A percentile compares a stretch with the other conserved stretches of the same genome.
These are phyloP conservation scores for Nemania bipapillata DNA, from an alignment of 2,329 filamentous ascomycete genomes.

Conservation along the genomic window DNA sequence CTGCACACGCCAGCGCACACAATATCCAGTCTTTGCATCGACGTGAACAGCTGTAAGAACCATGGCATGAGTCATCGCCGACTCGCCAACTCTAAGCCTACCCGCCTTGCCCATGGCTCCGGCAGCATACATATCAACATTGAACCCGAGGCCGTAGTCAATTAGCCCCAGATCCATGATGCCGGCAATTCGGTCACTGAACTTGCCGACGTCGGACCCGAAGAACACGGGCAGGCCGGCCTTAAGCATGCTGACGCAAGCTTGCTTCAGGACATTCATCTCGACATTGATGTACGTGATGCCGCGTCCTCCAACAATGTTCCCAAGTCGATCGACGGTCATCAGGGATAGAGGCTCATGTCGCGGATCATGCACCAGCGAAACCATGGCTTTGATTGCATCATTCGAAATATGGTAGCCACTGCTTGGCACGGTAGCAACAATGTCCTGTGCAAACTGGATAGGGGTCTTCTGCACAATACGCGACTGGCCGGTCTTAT, in stretches of 20 bases:
- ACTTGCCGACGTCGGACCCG: constrained; percentile 87
- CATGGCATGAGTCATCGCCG: constrained; percentile 92
- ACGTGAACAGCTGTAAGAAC: constrained; percentile 87
- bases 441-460: constrained; percentile 76
- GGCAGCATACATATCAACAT: constrained; percentile 69
- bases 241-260: constrained; percentile 80
- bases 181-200: constrained; percentile 72
- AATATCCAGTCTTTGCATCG: constrained; percentile 68
- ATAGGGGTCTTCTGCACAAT: constrained; percentile 73
- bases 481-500: constrained; percentile 72
- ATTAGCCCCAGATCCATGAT: constrained; percentile 83
- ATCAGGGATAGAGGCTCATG: constrained; percentile 77
- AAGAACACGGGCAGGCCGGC: constrained; percentile 87
- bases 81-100: constrained; percentile 77
- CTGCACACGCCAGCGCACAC: constrained; percentile 84
- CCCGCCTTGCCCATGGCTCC: constrained; percentile 77
- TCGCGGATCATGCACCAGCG: constrained; percentile 85
- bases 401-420: constrained; percentile 60
- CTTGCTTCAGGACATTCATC: constrained; percentile 75
- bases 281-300: constrained; percentile 86
- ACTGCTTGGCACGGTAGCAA: constrained; percentile 61
- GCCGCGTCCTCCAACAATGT: constrained; percentile 78
- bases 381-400: constrained; percentile 76
- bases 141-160: constrained; percentile 87
- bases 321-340: constrained; percentile 81